Base-by-base conservation (phyloP, 768 basidiomycete species). In the Suillus cothurnatus region DNA sequence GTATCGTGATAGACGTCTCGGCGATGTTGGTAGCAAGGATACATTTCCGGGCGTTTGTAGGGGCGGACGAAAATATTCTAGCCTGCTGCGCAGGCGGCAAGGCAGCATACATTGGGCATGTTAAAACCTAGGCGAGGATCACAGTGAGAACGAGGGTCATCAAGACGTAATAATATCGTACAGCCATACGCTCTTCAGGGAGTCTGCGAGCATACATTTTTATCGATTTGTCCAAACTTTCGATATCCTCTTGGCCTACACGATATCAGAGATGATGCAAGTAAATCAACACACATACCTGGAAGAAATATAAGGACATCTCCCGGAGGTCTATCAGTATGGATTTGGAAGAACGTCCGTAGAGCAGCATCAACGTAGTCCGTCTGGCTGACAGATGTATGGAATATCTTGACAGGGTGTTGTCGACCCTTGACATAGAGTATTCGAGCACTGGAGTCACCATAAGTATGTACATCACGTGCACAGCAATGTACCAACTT, bases 11-110 rank as follows among this genome's bases (percentile, higher is more conserved):
- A 15, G 92, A 94, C 0, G 97, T 99, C 77, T 99, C 97, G 14
- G 97, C 97, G 65, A 99, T 96, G 77, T 99, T 99, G 21, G 97
- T 99, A 2, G 97, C 91, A 45, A 99, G 82, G 67, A 99, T 94
- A 77, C 95, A 92, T 77, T 98, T 96, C 64, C 97, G 87, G 2
- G 85, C 86, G 61, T 87, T 84, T 1, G 85, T 73, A 17, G 91
- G 87, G 0, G 92, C 78, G 1, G 87, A 78, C 0, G 77, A 72
- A 77, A 99, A 99, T 56, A 93, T 93, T 72, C 87, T 88, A 52
- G 86, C 78, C 77, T 97, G 95, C 67, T 91, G 87, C 14, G 82
- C 80, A 31, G 89, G 85, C 9, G 93, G 88, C 67, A 98, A 87
- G 6, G 93, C 88, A 39, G 95, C 93, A 73, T 91, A 98, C 81